These are phyloP conservation scores for Plasmodium malariae DNA, from an alignment of 169 alveolate genomes.

Conservation along the genomic window DNA sequence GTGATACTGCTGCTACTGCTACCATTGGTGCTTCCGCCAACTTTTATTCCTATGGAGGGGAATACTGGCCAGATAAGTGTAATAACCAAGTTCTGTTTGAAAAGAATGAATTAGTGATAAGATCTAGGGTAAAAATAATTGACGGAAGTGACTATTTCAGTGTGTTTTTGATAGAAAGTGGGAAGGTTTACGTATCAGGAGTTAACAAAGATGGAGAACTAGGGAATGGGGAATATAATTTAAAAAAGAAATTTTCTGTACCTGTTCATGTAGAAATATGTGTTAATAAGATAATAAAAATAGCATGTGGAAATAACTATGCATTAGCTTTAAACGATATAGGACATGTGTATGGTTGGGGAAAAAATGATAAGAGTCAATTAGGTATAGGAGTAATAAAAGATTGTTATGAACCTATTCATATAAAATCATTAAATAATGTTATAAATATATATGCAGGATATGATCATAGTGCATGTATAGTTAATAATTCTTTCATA, in stretches of 20 bases:
- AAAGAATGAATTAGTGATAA: slow-evolving; percentile 27
- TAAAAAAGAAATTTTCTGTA: slow-evolving; percentile 45
- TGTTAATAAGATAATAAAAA: slow-evolving; percentile 79
- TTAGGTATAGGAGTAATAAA: slow-evolving; percentile 85
- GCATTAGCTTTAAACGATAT: slow-evolving; percentile 86
- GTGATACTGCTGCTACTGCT: not conserved
- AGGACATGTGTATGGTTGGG: slow-evolving; percentile 91
- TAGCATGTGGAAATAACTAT: slow-evolving; percentile 93
- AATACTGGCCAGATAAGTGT: not conserved
- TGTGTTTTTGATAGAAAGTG: slow-evolving; percentile 88
- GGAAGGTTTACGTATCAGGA: slow-evolving; percentile 95
- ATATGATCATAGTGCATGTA: slow-evolving; percentile 89
- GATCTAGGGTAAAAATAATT: slow-evolving; percentile 79
- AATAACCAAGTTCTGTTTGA: not conserved
- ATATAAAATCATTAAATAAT: slow-evolving; percentile 82
- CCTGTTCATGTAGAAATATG: slow-evolving; percentile 56
- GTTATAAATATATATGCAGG: slow-evolving; percentile 90
- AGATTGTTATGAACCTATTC: slow-evolving; percentile 85
- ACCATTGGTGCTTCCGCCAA: not conserved
- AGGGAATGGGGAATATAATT: slow-evolving; percentile 83
- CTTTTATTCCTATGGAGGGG: not conserved
- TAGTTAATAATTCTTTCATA: slow-evolving; percentile 72
- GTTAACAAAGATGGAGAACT: slow-evolving; percentile 94
- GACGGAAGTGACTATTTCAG: slow-evolving; percentile 92
- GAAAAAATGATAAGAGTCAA: slow-evolving; percentile 83